Evolutionary conservation across 2,329 filamentous ascomycete species (phyloP).

Genomic region (Ascocoryne sarcoides): DNA sequence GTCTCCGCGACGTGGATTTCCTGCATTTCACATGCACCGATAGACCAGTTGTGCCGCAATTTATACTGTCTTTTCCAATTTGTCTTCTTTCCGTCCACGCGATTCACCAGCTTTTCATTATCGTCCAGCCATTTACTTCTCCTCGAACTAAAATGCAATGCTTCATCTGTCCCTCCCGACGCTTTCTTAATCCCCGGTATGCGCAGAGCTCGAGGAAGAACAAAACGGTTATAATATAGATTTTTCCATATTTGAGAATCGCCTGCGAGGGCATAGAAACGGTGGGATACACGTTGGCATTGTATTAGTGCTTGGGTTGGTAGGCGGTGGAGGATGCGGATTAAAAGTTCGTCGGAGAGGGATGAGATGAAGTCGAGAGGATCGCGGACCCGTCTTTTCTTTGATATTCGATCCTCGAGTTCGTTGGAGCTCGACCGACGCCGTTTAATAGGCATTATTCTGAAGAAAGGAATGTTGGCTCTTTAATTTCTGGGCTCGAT

Average conservation of each 20-base stretch:
- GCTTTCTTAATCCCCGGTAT: constrained; percentile 56
- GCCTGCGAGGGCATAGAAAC: constrained; percentile 61
- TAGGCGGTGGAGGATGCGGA: constrained; percentile 77
- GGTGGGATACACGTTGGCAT: constrained; percentile 59
- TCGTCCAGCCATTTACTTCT: constrained; percentile 40
- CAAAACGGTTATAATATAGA: constrained; percentile 80
- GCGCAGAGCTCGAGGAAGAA: constrained; percentile 68
- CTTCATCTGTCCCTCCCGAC: constrained; percentile 12
- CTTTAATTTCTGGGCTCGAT: too few relatives aligned
- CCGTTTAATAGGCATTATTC: constrained; percentile 17
- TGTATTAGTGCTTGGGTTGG: constrained; percentile 57
- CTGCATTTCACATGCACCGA: constrained; percentile 69
- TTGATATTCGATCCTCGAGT: constrained; percentile 5
- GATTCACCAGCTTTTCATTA: constrained; percentile 20
- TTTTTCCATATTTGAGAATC: constrained; percentile 89
- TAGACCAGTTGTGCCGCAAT: constrained; percentile 83
- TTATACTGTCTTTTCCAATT: constrained; percentile 89
- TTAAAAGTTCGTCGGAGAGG: constrained; percentile 78
- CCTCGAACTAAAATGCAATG: constrained; percentile 33
- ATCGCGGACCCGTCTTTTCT: constrained; percentile 14
- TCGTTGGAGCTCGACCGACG: constrained; percentile 15
- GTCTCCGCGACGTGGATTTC: constrained; percentile 49
- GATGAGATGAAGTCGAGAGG: constrained; percentile 54
- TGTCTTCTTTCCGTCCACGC: constrained; percentile 32
- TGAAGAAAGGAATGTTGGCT: not conserved